Conservation (phyloP, 2,329 filamentous ascomycete species). For the Xylaria sp. region DNA sequence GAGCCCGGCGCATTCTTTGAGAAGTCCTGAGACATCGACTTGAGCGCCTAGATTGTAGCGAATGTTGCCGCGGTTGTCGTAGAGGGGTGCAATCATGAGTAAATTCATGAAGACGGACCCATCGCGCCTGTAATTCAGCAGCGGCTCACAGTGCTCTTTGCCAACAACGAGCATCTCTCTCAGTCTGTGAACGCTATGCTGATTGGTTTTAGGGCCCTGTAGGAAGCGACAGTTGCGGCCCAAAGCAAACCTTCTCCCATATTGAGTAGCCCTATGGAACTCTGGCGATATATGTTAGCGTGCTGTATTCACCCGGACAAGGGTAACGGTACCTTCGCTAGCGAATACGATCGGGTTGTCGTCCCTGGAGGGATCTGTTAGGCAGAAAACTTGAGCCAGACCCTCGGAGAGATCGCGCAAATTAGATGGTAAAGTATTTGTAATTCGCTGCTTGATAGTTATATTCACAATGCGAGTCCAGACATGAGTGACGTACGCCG, state of each 20-base stretch:
- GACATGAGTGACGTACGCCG: conserved; percentile 75
- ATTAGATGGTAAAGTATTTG: conserved; percentile 72
- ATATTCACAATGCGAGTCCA: conserved; percentile 77
- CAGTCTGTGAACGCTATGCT: conserved; percentile 69
- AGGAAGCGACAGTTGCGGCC: conserved; percentile 83
- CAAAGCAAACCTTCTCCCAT: conserved; percentile 77
- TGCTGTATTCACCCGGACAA: not conserved
- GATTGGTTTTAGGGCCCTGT: conserved; percentile 78
- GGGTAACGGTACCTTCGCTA: conserved; percentile 68
- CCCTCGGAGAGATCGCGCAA: conserved; percentile 78
- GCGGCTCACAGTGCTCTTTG: conserved; percentile 77
- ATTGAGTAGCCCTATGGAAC: conserved; percentile 79
- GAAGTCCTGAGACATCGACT: conserved; percentile 75
- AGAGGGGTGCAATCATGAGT: conserved; percentile 77
- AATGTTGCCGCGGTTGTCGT: conserved; percentile 73
- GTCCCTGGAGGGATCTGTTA: conserved; percentile 77
- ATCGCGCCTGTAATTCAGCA: conserved; percentile 82
- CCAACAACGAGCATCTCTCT: conserved; percentile 69
- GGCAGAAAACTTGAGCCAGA: conserved; percentile 79
- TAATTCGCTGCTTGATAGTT: conserved; percentile 74
- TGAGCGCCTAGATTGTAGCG: conserved; percentile 78
- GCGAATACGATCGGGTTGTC: conserved; percentile 84
- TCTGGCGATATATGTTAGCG: conserved; percentile 57
- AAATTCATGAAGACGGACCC: conserved; percentile 83
- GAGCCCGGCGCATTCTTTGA: conserved; percentile 73